Evolutionary conservation across 2,329 filamentous ascomycete genomes (phyloP), one percentile per base, ranked within the genome.

Genomic region (Clonostachys rosea): DNA sequence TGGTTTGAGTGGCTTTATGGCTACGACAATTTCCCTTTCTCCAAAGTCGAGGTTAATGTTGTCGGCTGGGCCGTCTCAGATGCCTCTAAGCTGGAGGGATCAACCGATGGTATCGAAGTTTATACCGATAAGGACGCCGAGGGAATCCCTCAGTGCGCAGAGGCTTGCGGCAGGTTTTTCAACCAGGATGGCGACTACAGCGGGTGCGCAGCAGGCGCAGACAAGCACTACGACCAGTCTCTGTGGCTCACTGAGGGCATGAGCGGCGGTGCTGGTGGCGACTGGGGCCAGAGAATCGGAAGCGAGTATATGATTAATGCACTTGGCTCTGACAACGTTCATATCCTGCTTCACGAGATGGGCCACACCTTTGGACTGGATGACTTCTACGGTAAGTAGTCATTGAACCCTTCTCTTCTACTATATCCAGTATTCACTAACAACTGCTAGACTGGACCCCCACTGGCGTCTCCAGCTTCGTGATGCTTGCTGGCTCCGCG

Each of bases 191-290:
- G 44, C 12, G 37, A 46, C 44, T 46, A 46, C 37, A 34, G 44
- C 44, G 18, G 35, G 20, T 46, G 44, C 24, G 20, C 44, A 17
- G 44, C 36, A 6, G 44, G 44, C 36, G 44, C 18, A 17, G 61
- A 52, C 33, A 55, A 61, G 13, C 70, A 72, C 56, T 75, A 74
- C 51, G 68, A 74, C 51, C 59, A 70, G 54, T 69, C 65, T 6
- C 64, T 75, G 42, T 75, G 72, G 72, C 61, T 75, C n/a, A 74
- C 71, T 0, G 67, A 69, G 20, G 71, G 70, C 7, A 62, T 75
- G 50, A 17, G 50, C 4, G 71, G 72, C 30, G 71, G 71, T 48
- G 63, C 68, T 2, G 71, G 71, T 42, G 70, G 70, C 42, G 69
- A 74, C 47, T 75, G 71, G 71, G 70, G 71, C n/a, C 68, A 74